Evolutionary conservation across 306 rosid genomes (phyloP), one percentile per base, ranked within the genome.

Genomic region (Cicer arietinum): DNA sequence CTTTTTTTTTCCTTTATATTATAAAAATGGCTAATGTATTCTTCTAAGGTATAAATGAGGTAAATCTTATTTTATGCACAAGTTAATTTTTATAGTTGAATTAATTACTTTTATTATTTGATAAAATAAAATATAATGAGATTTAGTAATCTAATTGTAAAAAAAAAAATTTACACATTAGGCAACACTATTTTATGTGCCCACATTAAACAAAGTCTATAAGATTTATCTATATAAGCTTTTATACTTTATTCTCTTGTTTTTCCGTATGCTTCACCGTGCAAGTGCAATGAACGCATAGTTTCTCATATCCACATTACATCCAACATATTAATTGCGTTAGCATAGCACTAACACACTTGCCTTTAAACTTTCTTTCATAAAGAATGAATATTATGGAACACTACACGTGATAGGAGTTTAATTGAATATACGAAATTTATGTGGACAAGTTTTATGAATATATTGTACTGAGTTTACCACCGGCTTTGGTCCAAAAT

Each of bases 261-360:
- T 8, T 5, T 46, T 25, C 37, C 25, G 11, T 41, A 13, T 58
- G 14, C n/a, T 51, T 42, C 67, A 54, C 65, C 52, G 56, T 40
- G 65, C 76, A 53, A 6, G 30, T 42, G 67, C 77, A 56, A 7
- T 42, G 54, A 16, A 35, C 43, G 17, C 50, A 10, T 41, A 16
- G 20, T 8, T 7, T 42, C 9, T 56, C 43, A 41, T 50, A 18
- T 13, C 53, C 61, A 18, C 46, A 41, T 10, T 10, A 30, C 39
- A 51, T 51, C 17, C 4, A 65, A 10, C 79, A 79, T 74, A 79
- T 54, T 79, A 0, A 79, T 53, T 79, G 69, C 45, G 0, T 5
- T 68, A 14, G 2, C 54, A 2, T 39, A 17, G 2, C 54, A 53
- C 71, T 16, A 67, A 7, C 51, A 9, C 22, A 61, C 52, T 63